Evolutionary conservation across 1,139 yeast species (phyloP).

Genomic region (Zhuliangozyma blackwelliae): DNA sequence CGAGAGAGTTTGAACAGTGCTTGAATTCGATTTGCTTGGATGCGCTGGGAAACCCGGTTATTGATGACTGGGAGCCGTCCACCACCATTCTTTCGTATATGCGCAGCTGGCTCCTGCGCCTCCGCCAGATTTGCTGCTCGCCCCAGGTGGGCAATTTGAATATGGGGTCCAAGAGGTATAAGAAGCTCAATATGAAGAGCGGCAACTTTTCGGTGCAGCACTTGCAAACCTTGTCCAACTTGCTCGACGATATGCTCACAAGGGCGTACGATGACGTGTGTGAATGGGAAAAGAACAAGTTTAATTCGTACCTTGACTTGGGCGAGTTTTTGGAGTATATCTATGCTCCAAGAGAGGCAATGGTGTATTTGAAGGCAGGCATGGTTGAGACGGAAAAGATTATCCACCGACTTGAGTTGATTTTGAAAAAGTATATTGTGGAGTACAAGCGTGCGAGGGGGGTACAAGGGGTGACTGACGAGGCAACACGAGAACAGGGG

Average conservation of each 20-base stretch:
- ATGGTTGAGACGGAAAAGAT: slow-evolving; percentile 33
- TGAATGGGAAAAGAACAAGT: slow-evolving; percentile 45
- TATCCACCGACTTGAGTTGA: slow-evolving; percentile 16
- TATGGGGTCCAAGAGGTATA: slow-evolving; percentile 26
- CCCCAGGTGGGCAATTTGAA: slow-evolving; percentile 58
- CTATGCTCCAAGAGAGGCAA: slow-evolving; percentile 47
- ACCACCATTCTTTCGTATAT: slow-evolving; percentile 37
- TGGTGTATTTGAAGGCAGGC: slow-evolving; percentile 37
- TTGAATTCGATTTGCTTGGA: slow-evolving; percentile 59
- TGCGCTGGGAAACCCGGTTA: slow-evolving; percentile 51
- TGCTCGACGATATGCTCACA: slow-evolving; percentile 58
- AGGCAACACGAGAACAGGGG: neutral
- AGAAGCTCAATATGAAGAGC: slow-evolving; percentile 1
- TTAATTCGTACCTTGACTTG: slow-evolving; percentile 41
- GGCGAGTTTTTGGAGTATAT: slow-evolving; percentile 63
- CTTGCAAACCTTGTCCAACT: slow-evolving; percentile 62
- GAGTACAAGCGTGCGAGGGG: slow-evolving; percentile 11
- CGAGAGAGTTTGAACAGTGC: slow-evolving; percentile 57
- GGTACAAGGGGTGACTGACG: neutral
- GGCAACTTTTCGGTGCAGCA: slow-evolving; percentile 15
- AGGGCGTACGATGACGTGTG: slow-evolving; percentile 47
- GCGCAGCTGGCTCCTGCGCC: slow-evolving; percentile 62
- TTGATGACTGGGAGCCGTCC: slow-evolving; percentile 50
- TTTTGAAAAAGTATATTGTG: slow-evolving; percentile 14
- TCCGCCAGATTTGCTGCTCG: slow-evolving; percentile 82